phyloP scores from a whole-genome alignment of 257 asterid species.

The Salvia hispanica region DNA sequence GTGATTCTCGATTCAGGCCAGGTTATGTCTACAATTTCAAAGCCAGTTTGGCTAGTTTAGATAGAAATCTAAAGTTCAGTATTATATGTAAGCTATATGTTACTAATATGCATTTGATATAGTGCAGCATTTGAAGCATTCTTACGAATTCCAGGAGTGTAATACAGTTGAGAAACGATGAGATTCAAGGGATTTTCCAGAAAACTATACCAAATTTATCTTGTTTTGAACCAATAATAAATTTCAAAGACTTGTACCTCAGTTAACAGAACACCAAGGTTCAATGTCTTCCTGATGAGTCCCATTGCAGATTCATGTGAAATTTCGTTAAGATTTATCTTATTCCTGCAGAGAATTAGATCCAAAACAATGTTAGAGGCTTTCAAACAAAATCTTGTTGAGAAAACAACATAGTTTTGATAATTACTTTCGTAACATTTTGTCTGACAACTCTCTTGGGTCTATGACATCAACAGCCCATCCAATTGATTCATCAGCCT shows the following conservation, averaged over 20 bases:
- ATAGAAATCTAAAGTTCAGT: no score
- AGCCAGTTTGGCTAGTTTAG: slow-evolving; percentile 6
- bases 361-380: slow-evolving; percentile 24
- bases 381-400: background rate
- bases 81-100: no score
- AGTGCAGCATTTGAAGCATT: slow-evolving; percentile 2
- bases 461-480: slow-evolving; percentile 97
- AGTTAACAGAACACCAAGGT: slow-evolving; percentile 77
- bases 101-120: background rate
- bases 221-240: slow-evolving; percentile 24
- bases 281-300: slow-evolving; percentile 68
- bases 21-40: background rate
- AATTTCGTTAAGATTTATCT: slow-evolving; percentile 88
- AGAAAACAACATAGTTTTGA: slow-evolving; percentile 19
- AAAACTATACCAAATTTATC: slow-evolving; percentile 12
- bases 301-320: slow-evolving; percentile 97
- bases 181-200: background rate
- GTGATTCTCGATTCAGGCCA: background rate
- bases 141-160: background rate
- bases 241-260: slow-evolving; percentile 57
- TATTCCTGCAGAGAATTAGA: slow-evolving; percentile 54
- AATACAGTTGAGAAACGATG: slow-evolving; percentile 23
- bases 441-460: slow-evolving; percentile 89
- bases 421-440: slow-evolving; percentile 84
- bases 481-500: slow-evolving; percentile 77